Evolutionary conservation across 306 rosid genomes (phyloP).

Genomic region (Rosa multiflora): DNA sequence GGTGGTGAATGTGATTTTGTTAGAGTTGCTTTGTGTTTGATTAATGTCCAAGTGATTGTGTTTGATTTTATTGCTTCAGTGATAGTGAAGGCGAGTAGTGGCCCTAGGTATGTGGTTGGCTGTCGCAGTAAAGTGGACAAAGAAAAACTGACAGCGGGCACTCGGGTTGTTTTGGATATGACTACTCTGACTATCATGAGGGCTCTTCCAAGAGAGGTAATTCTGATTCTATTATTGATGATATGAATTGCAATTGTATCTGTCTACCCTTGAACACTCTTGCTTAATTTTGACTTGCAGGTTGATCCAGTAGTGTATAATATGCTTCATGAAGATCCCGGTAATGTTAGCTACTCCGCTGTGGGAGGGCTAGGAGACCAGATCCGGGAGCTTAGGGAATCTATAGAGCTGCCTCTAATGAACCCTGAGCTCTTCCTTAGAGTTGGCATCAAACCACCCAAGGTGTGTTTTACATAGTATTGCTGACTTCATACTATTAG

Average conservation of each 20-base stretch:
- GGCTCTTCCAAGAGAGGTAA: constrained; percentile 95
- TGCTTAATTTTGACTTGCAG: constrained; percentile 40
- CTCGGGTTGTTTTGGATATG: constrained; percentile 96
- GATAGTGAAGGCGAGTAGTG: constrained; percentile 95
- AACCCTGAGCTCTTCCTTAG: constrained; percentile 94
- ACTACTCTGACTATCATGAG: constrained; percentile 90
- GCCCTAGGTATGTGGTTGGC: constrained; percentile 93
- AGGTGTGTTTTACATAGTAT: constrained; percentile 44
- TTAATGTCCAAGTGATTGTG: not conserved
- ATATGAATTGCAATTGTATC: not conserved
- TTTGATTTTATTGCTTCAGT: constrained; percentile 48
- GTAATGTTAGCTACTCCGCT: constrained; percentile 95
- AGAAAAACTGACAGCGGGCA: constrained; percentile 84
- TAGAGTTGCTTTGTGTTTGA: not conserved
- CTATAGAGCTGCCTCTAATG: constrained; percentile 92
- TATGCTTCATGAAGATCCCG: constrained; percentile 98
- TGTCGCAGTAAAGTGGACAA: constrained; percentile 92
- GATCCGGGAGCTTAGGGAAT: constrained; percentile 94
- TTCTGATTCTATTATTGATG: not conserved
- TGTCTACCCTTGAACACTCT: constrained; percentile 11
- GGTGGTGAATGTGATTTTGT: not conserved
- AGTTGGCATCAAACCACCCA: constrained; percentile 98
- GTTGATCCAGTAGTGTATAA: constrained; percentile 94
- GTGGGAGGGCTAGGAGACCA: constrained; percentile 99
- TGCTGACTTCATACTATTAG: not conserved